These are phyloP conservation scores for Bipolaris bicolor DNA, from an alignment of 2,329 filamentous ascomycete genomes.

Conservation along the genomic window DNA sequence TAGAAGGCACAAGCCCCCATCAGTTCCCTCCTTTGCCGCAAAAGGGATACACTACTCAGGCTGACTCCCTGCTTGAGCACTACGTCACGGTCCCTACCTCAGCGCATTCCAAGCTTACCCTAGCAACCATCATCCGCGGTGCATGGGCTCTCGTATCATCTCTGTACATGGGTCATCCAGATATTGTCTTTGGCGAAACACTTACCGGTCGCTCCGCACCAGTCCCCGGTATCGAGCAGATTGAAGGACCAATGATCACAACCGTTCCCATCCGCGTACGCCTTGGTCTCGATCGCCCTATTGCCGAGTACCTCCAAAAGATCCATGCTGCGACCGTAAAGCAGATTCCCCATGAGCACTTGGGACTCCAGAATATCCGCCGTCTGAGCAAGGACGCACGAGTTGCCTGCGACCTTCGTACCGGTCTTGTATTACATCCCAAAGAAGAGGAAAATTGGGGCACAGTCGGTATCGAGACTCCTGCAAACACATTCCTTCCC, in stretches of 20 bases:
- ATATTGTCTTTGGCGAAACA: slow-evolving; percentile 65
- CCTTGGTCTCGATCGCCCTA: slow-evolving; percentile 51
- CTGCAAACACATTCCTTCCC: slow-evolving; percentile 61
- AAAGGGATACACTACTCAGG: slow-evolving; percentile 53
- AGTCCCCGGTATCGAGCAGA: slow-evolving; percentile 57
- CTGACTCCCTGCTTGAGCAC: slow-evolving; percentile 59
- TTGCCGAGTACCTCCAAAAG: slow-evolving; percentile 60
- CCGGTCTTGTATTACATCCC: slow-evolving; percentile 48
- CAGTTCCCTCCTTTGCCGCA: slow-evolving; percentile 60
- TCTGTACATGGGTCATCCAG: slow-evolving; percentile 59
- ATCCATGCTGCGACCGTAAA: slow-evolving; percentile 63
- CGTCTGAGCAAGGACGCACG: slow-evolving; percentile 44
- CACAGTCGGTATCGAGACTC: slow-evolving; percentile 35
- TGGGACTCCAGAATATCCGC: slow-evolving; percentile 66
- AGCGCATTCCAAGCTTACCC: slow-evolving; percentile 51
- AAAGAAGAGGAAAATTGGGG: slow-evolving; percentile 36
- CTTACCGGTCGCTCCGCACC: slow-evolving; percentile 61
- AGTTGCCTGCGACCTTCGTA: slow-evolving; percentile 45
- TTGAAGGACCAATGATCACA: slow-evolving; percentile 67
- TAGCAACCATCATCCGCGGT: slow-evolving; percentile 61
- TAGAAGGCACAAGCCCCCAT: slow-evolving; percentile 54
- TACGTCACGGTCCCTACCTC: slow-evolving; percentile 51
- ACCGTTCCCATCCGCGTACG: slow-evolving; percentile 63
- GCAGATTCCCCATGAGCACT: slow-evolving; percentile 69
- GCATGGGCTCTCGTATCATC: slow-evolving; percentile 66